These are phyloP conservation scores for Passiflora organensis DNA, from an alignment of 345 rosid species.

Conservation along the genomic window DNA sequence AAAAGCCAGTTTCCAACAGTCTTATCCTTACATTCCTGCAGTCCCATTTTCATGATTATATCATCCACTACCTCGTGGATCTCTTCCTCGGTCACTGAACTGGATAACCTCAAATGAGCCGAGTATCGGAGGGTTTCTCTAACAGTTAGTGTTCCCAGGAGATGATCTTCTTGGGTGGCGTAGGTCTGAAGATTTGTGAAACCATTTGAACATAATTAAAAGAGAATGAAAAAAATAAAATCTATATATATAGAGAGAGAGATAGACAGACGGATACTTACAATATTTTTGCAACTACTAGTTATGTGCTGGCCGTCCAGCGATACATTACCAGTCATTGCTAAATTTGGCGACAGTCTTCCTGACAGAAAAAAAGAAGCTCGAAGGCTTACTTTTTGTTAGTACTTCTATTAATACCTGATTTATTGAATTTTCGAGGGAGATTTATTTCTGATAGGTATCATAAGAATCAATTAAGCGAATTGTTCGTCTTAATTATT, in stretches of 20 bases:
- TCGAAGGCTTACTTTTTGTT: too few relatives aligned
- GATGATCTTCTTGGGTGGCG: slow-evolving; percentile 21
- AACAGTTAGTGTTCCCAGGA: slow-evolving; percentile 26
- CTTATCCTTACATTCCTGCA: slow-evolving; percentile 21
- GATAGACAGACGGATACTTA: slow-evolving; percentile 11
- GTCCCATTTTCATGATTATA: slow-evolving; percentile 30
- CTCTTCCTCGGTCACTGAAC: slow-evolving; percentile 8
- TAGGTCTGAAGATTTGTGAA: slow-evolving; percentile 13
- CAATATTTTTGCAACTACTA: slow-evolving; percentile 12
- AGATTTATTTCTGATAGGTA: too few relatives aligned
- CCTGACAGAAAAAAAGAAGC: slow-evolving; percentile 11
- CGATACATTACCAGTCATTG: slow-evolving; percentile 21
- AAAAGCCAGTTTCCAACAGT: slow-evolving; percentile 36
- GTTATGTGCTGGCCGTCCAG: slow-evolving; percentile 20
- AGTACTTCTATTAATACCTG: too few relatives aligned
- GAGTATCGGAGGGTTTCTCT: slow-evolving; percentile 36
- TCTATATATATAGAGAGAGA: too few relatives aligned
- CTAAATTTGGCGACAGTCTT: slow-evolving; percentile 21
- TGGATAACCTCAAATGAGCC: slow-evolving; percentile 29
- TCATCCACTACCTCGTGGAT: slow-evolving; percentile 15
- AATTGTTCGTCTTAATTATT: too few relatives aligned
- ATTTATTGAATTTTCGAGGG: too few relatives aligned
- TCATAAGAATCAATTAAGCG: too few relatives aligned
- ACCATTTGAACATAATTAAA: neutral
- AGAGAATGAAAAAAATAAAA: neutral